These are phyloP conservation scores for Lentithecium fluviatile DNA, from an alignment of 495 filamentous ascomycete species.

Conservation along the genomic window DNA sequence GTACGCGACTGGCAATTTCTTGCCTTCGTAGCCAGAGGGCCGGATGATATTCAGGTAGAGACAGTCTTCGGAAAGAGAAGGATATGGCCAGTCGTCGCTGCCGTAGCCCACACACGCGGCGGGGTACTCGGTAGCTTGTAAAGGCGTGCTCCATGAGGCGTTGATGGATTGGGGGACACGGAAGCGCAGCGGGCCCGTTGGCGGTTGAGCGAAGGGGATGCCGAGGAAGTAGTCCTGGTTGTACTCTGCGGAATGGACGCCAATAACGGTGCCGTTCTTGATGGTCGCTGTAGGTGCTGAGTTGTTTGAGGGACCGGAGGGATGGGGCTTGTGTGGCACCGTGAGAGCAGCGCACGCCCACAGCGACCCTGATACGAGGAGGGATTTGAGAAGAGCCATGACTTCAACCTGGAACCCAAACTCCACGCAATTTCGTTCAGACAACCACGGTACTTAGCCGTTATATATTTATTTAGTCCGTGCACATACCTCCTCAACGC, in stretches of 20 bases:
- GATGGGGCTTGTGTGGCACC: background rate
- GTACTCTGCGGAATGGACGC: conserved; percentile 33
- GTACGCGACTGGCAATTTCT: conserved; percentile 62
- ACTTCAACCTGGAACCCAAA: background rate
- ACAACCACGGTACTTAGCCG: background rate
- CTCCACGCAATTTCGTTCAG: background rate
- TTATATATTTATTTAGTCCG: background rate
- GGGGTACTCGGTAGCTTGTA: conserved; percentile 43
- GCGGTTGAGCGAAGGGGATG: conserved; percentile 64
- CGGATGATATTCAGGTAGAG: conserved; percentile 65
- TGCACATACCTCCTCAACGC: too few relatives aligned
- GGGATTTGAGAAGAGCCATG: conserved; percentile 7
- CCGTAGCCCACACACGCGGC: conserved; percentile 48
- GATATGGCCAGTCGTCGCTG: conserved; percentile 14
- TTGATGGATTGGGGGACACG: conserved; percentile 57
- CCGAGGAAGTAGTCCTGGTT: conserved; percentile 56
- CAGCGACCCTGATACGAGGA: background rate
- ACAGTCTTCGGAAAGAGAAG: conserved; percentile 55
- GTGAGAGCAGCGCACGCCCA: conserved; percentile 9
- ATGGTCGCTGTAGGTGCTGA: conserved; percentile 32
- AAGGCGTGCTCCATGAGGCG: conserved; percentile 38
- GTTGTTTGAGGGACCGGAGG: too few relatives aligned
- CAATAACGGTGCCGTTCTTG: conserved; percentile 42
- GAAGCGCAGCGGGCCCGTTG: conserved; percentile 58
- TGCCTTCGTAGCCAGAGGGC: conserved; percentile 52